Evolutionary conservation across 805 yeast genomes (phyloP), one percentile per base, ranked within the genome.

Genomic region (Cyberlindnera subsufficiens): DNA sequence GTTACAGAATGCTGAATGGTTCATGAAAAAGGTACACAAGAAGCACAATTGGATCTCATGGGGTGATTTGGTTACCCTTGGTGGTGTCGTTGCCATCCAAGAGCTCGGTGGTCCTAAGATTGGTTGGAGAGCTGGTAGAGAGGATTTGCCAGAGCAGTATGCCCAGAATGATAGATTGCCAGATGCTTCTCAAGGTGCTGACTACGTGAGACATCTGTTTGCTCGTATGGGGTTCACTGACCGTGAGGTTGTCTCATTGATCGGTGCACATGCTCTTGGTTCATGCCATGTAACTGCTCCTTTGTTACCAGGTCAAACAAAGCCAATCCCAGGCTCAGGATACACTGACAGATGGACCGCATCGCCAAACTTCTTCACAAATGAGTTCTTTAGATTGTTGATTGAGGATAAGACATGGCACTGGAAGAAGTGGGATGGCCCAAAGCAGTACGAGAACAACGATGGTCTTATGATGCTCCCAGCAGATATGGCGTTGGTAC

Each of bases 261-360:
- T 82, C 43, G 89, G 89, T 38, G 90, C 90, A 2, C 95, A 86
- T 63, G 74, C 80, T 17, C 64, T 86, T 35, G 95, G 95, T 30
- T 73, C 86, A 43, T 83, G 93, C 52, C 95, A 86, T 60, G 69
- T 77, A 44, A 57, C 51, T 37, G 64, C 58, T 40, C 66, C 54
- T 11, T 30, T 44, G n/a, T 36, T 53, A 17, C 58, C 58, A 36
- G 53, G 51, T 14, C 51, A 47, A 30, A 47, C 41, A 16, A 30
- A 38, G 6, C 45, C 54, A 6, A 49, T 49, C 11, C 60, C 72
- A 50, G 76, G 80, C 47, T 77, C 88, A 18, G 95, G 95, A 2
- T 88, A 72, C 67, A 93, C 85, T 51, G 95, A 96, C 13, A 89
- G 91, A 47, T 87, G 96, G 96, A 90, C 91, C 32, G 83, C 82